phyloP scores from a whole-genome alignment of 2,329 filamentous ascomycete species.

The Colletotrichum zoysiae region DNA sequence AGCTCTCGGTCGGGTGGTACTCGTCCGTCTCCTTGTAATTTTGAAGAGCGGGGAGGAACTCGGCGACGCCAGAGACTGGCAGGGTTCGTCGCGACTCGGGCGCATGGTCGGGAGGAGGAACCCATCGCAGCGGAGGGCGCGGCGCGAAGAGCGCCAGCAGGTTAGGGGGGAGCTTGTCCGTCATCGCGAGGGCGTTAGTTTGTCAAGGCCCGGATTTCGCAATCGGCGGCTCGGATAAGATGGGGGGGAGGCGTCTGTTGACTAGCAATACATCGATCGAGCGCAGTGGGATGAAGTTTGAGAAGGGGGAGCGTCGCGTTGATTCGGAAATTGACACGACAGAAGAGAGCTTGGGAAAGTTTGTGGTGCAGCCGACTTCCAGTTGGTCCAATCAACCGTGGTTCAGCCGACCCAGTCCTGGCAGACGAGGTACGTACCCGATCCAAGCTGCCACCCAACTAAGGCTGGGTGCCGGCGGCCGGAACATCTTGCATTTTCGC shows the following conservation, averaged over 20 bases:
- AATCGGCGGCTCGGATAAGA: constrained; percentile 3
- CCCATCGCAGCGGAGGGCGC: constrained; percentile 90
- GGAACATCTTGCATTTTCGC: constrained; percentile 31
- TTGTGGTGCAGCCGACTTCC: constrained; percentile 27
- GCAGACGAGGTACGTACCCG: constrained; percentile 27
- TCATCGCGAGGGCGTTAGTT: constrained; percentile 71
- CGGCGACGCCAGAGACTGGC: constrained; percentile 78
- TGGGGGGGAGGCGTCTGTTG: constrained; percentile 8
- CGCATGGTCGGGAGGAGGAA: constrained; percentile 84
- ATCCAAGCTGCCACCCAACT: constrained; percentile 2
- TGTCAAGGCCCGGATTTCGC: neutral
- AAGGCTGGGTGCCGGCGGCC: neutral
- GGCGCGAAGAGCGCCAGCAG: constrained; percentile 95
- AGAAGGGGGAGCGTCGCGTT: constrained; percentile 27
- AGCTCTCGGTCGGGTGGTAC: constrained; percentile 89
- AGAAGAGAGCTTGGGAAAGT: constrained; percentile 27
- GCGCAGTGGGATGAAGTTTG: neutral
- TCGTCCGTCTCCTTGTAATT: constrained; percentile 83
- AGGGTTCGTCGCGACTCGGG: constrained; percentile 85
- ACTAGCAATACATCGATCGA: constrained; percentile 12
- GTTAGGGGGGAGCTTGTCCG: constrained; percentile 94
- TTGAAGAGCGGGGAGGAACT: constrained; percentile 79
- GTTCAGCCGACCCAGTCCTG: constrained; percentile 27
- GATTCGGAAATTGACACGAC: constrained; percentile 31
- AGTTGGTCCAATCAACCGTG: constrained; percentile 13